Conservation (phyloP, 768 basidiomycete genomes). For the Serendipita indica region DNA sequence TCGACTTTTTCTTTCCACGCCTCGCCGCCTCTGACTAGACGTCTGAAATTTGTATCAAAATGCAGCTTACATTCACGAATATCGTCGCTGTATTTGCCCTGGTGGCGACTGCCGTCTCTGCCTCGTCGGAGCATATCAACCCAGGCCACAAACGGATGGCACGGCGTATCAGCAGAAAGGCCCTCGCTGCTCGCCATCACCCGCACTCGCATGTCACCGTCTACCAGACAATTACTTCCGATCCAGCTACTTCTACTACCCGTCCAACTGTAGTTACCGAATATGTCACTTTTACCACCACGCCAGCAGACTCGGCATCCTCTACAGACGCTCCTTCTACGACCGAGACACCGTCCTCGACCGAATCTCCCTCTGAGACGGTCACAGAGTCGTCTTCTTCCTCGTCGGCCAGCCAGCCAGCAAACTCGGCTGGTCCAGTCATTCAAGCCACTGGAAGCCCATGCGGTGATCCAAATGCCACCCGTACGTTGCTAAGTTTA, state of each 20-base stretch:
- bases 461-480: constrained; percentile 1
- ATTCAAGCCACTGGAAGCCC: not conserved
- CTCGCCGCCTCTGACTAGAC: not conserved
- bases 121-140: not conserved
- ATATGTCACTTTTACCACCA: constrained; percentile 1
- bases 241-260: not conserved
- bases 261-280: not conserved
- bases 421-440: not conserved
- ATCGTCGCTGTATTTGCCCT: not conserved
- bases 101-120: not conserved
- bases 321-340: not conserved
- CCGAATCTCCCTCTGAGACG: not conserved
- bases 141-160: not conserved
- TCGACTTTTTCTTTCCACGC: not conserved
- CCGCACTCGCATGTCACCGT: not conserved
- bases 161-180: constrained; percentile 2
- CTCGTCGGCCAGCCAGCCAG: not conserved
- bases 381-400: not conserved
- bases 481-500: not conserved
- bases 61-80: constrained; percentile 4
- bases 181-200: not conserved
- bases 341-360: not conserved
- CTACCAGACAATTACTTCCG: not conserved
- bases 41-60: not conserved
- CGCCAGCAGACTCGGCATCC: not conserved